Evolutionary conservation across 805 yeast genomes (phyloP).

Genomic region (Alloascoidea hylecoeti): DNA sequence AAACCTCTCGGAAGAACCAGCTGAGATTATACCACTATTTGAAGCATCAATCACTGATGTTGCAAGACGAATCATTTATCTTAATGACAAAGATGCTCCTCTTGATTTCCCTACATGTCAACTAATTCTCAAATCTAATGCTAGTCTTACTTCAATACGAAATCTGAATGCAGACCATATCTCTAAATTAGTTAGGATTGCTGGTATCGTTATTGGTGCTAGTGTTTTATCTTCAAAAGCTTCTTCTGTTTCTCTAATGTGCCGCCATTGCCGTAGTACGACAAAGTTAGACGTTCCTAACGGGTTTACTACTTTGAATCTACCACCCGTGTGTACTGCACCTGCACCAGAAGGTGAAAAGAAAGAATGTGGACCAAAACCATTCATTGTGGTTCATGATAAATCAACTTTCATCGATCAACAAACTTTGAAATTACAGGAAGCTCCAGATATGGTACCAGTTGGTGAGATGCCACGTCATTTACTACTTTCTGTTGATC

Average conservation of each 20-base stretch:
- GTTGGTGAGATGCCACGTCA: constrained; percentile 99
- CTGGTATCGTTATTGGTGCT: constrained; percentile 88
- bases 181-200: constrained; percentile 76
- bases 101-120: constrained; percentile 68
- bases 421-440: constrained; percentile 87
- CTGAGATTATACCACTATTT: constrained; percentile 75
- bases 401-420: constrained; percentile 90
- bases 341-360: constrained; percentile 30
- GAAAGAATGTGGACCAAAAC: constrained; percentile 77
- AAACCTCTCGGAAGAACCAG: constrained; percentile 71
- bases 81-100: constrained; percentile 28
- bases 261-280: constrained; percentile 79
- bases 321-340: constrained; percentile 57
- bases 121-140: constrained; percentile 58
- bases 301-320: constrained; percentile 55
- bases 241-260: constrained; percentile 67
- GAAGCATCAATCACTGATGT: constrained; percentile 77
- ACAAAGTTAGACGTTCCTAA: constrained; percentile 44
- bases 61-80: constrained; percentile 46
- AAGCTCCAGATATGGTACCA: constrained; percentile 97
- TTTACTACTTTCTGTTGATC: constrained; percentile 72
- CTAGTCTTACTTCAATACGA: constrained; percentile 61
- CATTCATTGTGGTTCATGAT: constrained; percentile 88
- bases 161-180: constrained; percentile 79
- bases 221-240: constrained; percentile 84